These are phyloP conservation scores for Coniella vitis DNA, from an alignment of 2,329 filamentous ascomycete genomes.

Conservation along the genomic window DNA sequence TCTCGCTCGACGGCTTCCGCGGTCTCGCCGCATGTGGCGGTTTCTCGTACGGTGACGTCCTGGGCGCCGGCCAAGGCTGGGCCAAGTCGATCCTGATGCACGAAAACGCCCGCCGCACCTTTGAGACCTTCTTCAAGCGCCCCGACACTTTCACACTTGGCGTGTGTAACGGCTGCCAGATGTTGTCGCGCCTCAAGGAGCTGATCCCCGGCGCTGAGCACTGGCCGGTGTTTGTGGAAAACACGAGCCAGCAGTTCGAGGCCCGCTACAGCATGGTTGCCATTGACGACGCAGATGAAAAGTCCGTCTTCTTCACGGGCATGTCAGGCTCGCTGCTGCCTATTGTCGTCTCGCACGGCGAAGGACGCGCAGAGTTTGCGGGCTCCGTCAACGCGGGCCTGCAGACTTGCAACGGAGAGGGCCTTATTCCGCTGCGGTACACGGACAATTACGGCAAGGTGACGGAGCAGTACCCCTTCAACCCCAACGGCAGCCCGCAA, in stretches of 20 bases:
- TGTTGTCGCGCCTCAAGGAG: conserved; percentile 75
- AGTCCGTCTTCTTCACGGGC: conserved; percentile 82
- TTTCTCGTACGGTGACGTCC: conserved; percentile 82
- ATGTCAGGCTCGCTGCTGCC: conserved; percentile 79
- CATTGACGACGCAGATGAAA: conserved; percentile 54
- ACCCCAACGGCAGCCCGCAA: conserved; percentile 76
- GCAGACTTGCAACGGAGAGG: conserved; percentile 52
- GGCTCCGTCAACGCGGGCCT: conserved; percentile 38
- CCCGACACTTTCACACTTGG: conserved; percentile 87
- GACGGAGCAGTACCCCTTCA: conserved; percentile 80
- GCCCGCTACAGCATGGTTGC: conserved; percentile 77
- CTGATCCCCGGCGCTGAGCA: conserved; percentile 76
- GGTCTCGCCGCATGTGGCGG: conserved; percentile 93
- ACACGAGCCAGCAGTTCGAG: conserved; percentile 84
- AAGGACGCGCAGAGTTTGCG: conserved; percentile 72
- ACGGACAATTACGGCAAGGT: conserved; percentile 72
- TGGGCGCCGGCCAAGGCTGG: conserved; percentile 96
- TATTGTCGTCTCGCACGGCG: conserved; percentile 84
- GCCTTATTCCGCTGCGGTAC: conserved; percentile 73
- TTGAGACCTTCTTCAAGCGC: conserved; percentile 78
- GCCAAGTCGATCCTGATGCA: conserved; percentile 89
- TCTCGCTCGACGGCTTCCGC: conserved; percentile 74
- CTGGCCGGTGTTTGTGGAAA: conserved; percentile 85
- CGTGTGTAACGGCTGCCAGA: conserved; percentile 97
- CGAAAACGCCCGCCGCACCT: conserved; percentile 66